Base-by-base conservation (phyloP, 31 red algal genomes). In the Asparagopsis taxiformis region DNA sequence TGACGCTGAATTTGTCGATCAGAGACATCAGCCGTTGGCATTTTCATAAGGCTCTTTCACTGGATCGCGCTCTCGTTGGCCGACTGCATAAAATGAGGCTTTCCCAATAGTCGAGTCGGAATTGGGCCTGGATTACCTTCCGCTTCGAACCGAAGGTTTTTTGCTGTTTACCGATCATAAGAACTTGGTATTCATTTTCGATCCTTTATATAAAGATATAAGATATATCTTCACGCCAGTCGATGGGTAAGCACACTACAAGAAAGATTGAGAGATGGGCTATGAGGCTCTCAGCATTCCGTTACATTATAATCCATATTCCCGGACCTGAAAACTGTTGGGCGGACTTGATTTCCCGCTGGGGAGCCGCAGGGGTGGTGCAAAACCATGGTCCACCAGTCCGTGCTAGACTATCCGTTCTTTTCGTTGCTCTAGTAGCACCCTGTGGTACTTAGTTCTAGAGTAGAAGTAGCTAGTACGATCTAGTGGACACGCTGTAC, bases 251-350 rank as follows among this genome's bases (percentile, higher is more conserved):
- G 65, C 59, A 80, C 28, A 58, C 32, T 9, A 48, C 63, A 38
- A 80, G 25, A 62, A 77, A 77, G 43, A 3, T 77, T 13, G 33
- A 24, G 17, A n/a, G 55, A 19, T 80, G 75, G 75, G 63, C 62
- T 34, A 4, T 57, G 3, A 55, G 36, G 29, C 34, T 33, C 2
- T n/a, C 15, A 9, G 58, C 57, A 8, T 77, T 65, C 24, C 17
- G 38, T 7, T 74, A 74, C 52, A 59, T 24, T 35, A 32, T 57
- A 11, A 52, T 15, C 9, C 70, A 74, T 34, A 19, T 59, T 8
- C 51, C 70, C 15, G 70, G 70, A 8, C 23, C 60, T 16, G 32
- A 74, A 2, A 74, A 74, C 70, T 6, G 3, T 15, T 74, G 70
- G 70, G 70, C 70, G 3, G 70, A 74, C 51, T 21, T 74, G 6